phyloP scores from a whole-genome alignment of 768 basidiomycete genomes.

The Leccinum truebloodii region DNA sequence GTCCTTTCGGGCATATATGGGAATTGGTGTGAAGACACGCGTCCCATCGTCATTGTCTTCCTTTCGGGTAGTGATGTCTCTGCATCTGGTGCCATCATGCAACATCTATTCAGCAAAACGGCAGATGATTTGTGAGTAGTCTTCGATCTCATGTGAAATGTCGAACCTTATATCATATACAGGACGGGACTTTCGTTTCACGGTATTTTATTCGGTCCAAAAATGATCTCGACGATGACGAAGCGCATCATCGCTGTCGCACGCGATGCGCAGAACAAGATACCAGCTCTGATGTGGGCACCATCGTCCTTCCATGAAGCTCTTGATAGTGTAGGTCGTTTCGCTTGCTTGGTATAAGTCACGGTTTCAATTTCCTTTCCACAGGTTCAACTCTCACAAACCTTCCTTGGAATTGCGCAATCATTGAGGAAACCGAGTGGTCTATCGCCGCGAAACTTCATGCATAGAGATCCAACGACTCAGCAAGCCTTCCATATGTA shows the following conservation, averaged over 20 bases:
- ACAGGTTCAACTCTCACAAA: constrained; percentile 52
- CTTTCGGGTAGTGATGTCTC: constrained; percentile 54
- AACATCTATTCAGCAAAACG: constrained; percentile 38
- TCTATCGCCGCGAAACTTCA: constrained; percentile 43
- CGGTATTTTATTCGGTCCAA: constrained; percentile 51
- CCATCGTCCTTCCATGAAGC: constrained; percentile 52
- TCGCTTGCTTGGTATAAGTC: not conserved
- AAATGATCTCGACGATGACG: constrained; percentile 27
- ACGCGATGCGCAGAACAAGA: constrained; percentile 42
- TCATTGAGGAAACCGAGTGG: constrained; percentile 55
- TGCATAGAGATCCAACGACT: constrained; percentile 50
- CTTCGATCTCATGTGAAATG: fast-evolving
- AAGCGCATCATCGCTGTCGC: constrained; percentile 52
- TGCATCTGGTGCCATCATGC: constrained; percentile 34
- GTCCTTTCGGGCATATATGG: constrained; percentile 37
- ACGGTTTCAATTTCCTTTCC: not conserved
- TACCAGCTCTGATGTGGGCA: constrained; percentile 25
- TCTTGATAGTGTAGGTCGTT: constrained; percentile 44
- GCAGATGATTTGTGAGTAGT: constrained; percentile 41
- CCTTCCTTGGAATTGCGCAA: constrained; percentile 57
- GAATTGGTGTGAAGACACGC: constrained; percentile 43
- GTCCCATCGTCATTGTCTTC: constrained; percentile 54
- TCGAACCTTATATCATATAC: not conserved
- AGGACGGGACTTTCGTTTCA: constrained; percentile 61
- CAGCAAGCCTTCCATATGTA: constrained; percentile 62